Base-by-base conservation (phyloP, 2,329 filamentous ascomycete species). In the Penicillium sp. region DNA sequence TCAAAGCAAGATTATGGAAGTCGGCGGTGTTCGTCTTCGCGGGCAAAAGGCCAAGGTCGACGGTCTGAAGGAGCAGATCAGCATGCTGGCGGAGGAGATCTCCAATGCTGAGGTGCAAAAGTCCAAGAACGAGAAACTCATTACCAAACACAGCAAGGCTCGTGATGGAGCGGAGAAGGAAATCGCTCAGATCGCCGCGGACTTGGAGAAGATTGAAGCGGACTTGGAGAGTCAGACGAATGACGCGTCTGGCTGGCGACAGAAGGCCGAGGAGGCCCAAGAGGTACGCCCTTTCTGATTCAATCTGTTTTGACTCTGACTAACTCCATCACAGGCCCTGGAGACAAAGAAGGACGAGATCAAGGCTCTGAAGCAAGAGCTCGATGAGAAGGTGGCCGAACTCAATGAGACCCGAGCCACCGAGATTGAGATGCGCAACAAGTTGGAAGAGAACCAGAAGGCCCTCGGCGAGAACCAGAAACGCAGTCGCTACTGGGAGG, bases 401-500 rank as follows among this genome's bases (percentile, higher is more conserved):
- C 79, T 97, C 49, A 96, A 97, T 65, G 87, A 89, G 64, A 95
- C 87, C 0, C 83, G 92, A 8, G 91, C 89, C 0, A 77, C 86
- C 3, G 93, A 98, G 70, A 96, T 98, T 53, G 93, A 98, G 71
- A 96, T 97, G 90, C 87, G 88, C 55, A 97, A 97, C 72, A 95
- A 95, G 74, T 84, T 98, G 1, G 93, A 97, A 65, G 92, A 97
- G 66, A 93, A 92, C 68, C 88, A 95, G 58, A 98, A 98, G 73
- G 82, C 86, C 8, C 79, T 97, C 12, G 72, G 75, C 0, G 92
- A 97, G 65, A 95, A 95, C 70, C 84, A 95, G 68, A 91, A 88
- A 71, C 84, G 88, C 52, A 79, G 88, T 35, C 80, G 79, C 32
- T 89, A 95, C 74, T 97, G 91, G 90, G 78, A 90, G 47, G 89